Conservation (phyloP, 495 filamentous ascomycete species). For the Penicillium simplicissimum region DNA sequence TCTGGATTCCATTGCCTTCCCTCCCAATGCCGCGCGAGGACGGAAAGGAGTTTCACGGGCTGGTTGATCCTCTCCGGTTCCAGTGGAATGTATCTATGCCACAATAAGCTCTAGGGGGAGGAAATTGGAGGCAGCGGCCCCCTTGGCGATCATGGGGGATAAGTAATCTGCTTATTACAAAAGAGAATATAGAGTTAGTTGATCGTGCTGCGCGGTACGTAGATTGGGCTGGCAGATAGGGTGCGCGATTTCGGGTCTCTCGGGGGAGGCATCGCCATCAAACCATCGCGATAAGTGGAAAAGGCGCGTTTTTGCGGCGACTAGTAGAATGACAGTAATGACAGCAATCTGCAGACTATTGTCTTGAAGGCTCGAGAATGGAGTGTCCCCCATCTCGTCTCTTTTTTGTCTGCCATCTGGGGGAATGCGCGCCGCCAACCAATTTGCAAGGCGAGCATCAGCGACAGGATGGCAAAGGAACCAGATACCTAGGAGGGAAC, state of each 20-base stretch:
- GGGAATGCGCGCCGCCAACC: slow-evolving; percentile 23
- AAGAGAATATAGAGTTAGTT: not conserved
- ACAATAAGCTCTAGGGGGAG: not conserved
- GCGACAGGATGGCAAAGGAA: not conserved
- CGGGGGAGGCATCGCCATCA: not conserved
- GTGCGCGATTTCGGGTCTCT: slow-evolving; percentile 22
- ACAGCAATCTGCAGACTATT: not conserved
- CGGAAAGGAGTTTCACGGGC: slow-evolving; percentile 7
- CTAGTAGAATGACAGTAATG: not conserved
- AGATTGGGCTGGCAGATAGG: not conserved
- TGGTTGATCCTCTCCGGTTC: slow-evolving; percentile 16
- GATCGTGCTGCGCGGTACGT: not conserved
- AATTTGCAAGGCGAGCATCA: slow-evolving; percentile 3
- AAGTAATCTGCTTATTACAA: not conserved
- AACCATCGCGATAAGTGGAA: not conserved
- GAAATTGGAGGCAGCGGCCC: not conserved
- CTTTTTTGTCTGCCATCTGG: slow-evolving; percentile 15
- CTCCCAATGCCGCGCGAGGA: slow-evolving; percentile 2
- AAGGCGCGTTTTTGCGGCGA: not conserved
- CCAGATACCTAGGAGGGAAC: not conserved
- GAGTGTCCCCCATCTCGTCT: not conserved
- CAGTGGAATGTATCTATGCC: slow-evolving; percentile 28
- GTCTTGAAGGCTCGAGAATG: slow-evolving; percentile 10
- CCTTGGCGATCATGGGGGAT: not conserved
- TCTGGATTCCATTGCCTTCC: slow-evolving; percentile 13